phyloP scores from a whole-genome alignment of 225 moss, liverwort and hornwort species.

The Lunularia cruciata region DNA sequence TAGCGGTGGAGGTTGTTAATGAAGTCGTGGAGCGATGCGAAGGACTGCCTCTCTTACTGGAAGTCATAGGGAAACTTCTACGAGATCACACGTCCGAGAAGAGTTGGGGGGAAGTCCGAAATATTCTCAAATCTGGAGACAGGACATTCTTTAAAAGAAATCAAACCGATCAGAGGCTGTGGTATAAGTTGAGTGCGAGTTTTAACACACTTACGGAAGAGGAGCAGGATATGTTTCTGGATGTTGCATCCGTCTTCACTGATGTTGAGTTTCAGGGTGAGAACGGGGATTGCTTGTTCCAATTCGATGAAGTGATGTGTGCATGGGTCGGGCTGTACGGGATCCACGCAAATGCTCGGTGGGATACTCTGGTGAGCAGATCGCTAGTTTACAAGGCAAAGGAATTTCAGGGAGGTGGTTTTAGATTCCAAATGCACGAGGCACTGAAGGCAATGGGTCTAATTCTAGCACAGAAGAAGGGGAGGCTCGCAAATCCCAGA shows the following conservation, averaged over 20 bases:
- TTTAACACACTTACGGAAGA: not conserved
- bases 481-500: no score
- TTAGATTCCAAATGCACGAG: no score
- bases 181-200: constrained; percentile 1
- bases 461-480: no score
- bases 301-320: not conserved
- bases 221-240: constrained; percentile 16
- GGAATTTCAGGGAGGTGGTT: no score
- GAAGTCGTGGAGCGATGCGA: not conserved
- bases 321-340: no score
- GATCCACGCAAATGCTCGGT: no score
- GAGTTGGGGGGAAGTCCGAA: not conserved
- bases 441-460: no score
- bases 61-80: constrained; percentile 5
- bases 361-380: no score
- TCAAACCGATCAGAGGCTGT: not conserved
- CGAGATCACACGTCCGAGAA: not conserved
- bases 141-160: no score
- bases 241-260: not conserved
- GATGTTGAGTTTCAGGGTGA: not conserved
- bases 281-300: not conserved
- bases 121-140: not conserved
- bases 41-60: constrained; percentile 16
- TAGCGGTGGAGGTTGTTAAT: not conserved
- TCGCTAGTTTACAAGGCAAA: no score